Percentiles rank a stretch among this genome's conserved stretches.
phyloP scores from a whole-genome alignment of 2,329 filamentous ascomycete genomes.

The Pseudocercospora crystallina region DNA sequence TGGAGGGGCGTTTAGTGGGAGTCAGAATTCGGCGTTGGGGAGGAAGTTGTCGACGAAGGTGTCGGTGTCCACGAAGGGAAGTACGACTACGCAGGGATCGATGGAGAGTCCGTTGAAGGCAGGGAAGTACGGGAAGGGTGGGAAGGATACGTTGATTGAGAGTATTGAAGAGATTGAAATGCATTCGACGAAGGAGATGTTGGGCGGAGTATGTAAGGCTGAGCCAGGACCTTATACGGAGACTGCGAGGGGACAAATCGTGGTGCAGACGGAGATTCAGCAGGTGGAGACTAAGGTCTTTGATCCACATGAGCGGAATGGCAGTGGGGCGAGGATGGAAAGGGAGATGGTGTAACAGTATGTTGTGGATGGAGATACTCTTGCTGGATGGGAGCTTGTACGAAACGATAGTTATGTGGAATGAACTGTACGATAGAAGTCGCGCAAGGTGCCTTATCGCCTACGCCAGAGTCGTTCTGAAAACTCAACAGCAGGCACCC shows the following conservation, averaged over 20 bases:
- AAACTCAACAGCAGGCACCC: too few relatives aligned
- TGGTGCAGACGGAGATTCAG: slow-evolving; percentile 16
- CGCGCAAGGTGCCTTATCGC: too few relatives aligned
- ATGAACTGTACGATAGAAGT: too few relatives aligned
- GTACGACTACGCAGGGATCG: too few relatives aligned
- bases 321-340: slow-evolving; percentile 6
- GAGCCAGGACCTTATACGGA: background rate
- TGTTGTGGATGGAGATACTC: too few relatives aligned
- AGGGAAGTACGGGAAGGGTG: background rate
- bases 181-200: background rate
- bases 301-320: background rate
- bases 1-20: too few relatives aligned
- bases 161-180: slow-evolving; percentile 14
- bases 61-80: background rate
- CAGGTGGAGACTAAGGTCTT: slow-evolving; percentile 11
- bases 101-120: background rate
- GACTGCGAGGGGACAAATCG: background rate
- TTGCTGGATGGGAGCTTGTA: too few relatives aligned
- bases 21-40: background rate
- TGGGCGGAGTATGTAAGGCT: background rate
- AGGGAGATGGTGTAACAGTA: slow-evolving; percentile 11
- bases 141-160: slow-evolving; percentile 5
- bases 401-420: too few relatives aligned
- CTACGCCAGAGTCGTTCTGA: too few relatives aligned
- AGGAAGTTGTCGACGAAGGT: slow-evolving; percentile 5